Evolutionary conservation across 306 rosid species (phyloP).

Genomic region (Cucurbita argyrosperma): DNA sequence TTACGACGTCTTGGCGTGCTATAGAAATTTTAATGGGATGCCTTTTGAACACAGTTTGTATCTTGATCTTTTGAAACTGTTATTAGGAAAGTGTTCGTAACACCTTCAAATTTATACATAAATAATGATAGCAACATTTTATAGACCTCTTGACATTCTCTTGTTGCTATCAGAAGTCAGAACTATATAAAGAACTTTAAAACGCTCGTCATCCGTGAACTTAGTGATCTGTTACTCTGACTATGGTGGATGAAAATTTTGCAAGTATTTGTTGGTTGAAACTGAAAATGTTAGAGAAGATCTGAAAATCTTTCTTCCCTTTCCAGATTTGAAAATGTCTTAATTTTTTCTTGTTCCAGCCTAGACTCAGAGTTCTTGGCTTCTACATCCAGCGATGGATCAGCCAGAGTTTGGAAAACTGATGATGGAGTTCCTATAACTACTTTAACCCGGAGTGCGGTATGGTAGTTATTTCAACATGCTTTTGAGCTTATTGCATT

Average conservation of each 20-base stretch:
- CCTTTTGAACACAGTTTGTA: neutral
- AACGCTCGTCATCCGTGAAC: neutral
- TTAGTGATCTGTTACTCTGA: neutral
- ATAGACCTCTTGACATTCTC: neutral
- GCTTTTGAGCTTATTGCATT: neutral
- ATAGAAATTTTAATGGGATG: neutral
- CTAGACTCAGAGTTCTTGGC: constrained; percentile 80
- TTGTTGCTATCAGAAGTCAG: neutral
- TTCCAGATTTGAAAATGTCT: constrained; percentile 3
- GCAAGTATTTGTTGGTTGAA: neutral
- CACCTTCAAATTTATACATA: neutral
- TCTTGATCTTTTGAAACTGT: neutral
- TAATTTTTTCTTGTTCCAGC: constrained; percentile 30
- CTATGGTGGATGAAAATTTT: neutral
- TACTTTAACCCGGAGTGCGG: constrained; percentile 62
- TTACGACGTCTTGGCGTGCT: neutral
- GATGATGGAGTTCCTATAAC: constrained; percentile 76
- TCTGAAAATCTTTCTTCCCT: neutral
- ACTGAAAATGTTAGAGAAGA: constrained; percentile 7
- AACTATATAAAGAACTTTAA: neutral
- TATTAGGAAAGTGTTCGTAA: neutral
- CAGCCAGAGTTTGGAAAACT: constrained; percentile 76
- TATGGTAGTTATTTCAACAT: constrained; percentile 17
- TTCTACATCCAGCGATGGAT: constrained; percentile 82
- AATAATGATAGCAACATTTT: neutral